phyloP scores from a whole-genome alignment of 768 basidiomycete genomes.

The Trametes coccinea region DNA sequence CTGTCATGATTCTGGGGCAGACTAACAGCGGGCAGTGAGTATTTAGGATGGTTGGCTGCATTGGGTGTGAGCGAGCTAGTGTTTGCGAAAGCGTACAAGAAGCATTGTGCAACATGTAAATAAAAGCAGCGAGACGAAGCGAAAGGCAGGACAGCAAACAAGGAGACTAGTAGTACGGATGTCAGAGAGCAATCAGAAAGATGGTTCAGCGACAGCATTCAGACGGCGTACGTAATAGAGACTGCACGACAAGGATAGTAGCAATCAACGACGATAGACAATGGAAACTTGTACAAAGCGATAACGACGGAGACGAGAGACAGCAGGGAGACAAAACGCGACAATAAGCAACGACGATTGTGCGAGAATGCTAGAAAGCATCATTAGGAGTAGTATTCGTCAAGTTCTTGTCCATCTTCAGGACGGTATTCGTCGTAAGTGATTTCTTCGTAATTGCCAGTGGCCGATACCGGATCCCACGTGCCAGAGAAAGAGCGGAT shows the following conservation, averaged over 20 bases:
- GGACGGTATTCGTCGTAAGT: conserved; percentile 13
- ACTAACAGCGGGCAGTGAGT: not conserved
- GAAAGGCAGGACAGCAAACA: too few relatives aligned
- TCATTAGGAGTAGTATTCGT: conserved; percentile 15
- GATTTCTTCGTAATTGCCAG: conserved; percentile 5
- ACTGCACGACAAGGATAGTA: not conserved
- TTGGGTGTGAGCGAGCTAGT: too few relatives aligned
- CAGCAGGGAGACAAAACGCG: not conserved
- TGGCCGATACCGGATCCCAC: conserved; percentile 10
- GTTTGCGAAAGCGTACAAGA: too few relatives aligned
- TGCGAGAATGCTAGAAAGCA: conserved; percentile 1
- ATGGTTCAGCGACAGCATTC: too few relatives aligned
- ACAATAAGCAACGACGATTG: not conserved
- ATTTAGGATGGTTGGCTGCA: too few relatives aligned
- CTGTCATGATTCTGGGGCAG: not conserved
- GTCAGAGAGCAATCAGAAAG: too few relatives aligned
- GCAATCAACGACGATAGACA: not conserved
- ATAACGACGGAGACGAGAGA: not conserved
- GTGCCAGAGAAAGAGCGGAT: conserved; percentile 19
- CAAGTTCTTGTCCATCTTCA: conserved; percentile 7
- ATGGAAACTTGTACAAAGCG: not conserved
- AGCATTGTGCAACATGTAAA: too few relatives aligned
- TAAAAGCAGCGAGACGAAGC: too few relatives aligned
- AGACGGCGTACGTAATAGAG: too few relatives aligned
- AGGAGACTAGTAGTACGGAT: too few relatives aligned